Evolutionary conservation across 768 basidiomycete species (phyloP).

Genomic region (Pisolithus marmoratus): DNA sequence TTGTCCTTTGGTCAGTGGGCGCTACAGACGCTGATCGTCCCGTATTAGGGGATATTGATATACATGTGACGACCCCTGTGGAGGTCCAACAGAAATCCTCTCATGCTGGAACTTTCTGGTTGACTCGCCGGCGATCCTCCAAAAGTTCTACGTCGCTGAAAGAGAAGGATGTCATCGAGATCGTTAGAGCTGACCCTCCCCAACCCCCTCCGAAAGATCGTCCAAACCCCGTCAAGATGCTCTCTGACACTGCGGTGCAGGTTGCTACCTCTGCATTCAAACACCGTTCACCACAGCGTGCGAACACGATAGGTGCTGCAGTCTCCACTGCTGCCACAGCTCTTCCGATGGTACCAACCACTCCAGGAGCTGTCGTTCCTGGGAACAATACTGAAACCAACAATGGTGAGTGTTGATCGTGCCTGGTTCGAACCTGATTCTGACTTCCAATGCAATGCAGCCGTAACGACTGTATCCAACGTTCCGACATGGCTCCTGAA

Average conservation of each 20-base stretch:
- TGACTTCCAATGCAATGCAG: conserved; percentile 14
- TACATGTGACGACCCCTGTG: conserved; percentile 51
- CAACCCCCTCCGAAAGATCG: conserved; percentile 27
- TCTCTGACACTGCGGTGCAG: conserved; percentile 28
- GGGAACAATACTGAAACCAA: conserved; percentile 1
- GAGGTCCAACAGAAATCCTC: conserved; percentile 47
- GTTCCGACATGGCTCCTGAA: conserved; percentile 76
- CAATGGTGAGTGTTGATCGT: conserved; percentile 13
- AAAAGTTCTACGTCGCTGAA: conserved; percentile 31
- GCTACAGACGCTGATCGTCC: conserved; percentile 1
- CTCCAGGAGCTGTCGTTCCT: conserved; percentile 3
- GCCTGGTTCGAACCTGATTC: not conserved
- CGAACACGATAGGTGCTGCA: conserved; percentile 24
- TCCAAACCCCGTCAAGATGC: conserved; percentile 30
- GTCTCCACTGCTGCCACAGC: conserved; percentile 11
- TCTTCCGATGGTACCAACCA: conserved; percentile 10
- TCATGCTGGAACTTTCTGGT: conserved; percentile 46
- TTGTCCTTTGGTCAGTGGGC: not conserved
- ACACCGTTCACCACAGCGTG: conserved; percentile 24
- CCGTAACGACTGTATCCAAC: conserved; percentile 43
- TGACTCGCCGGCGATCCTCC: conserved; percentile 42
- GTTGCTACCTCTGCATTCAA: conserved; percentile 19
- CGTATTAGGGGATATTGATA: conserved; percentile 61
- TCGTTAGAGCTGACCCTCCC: conserved; percentile 17
- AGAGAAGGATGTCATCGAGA: conserved; percentile 30